Conservation (phyloP, 192 early-diverging fungal genomes). For the Backusella australiensis region DNA sequence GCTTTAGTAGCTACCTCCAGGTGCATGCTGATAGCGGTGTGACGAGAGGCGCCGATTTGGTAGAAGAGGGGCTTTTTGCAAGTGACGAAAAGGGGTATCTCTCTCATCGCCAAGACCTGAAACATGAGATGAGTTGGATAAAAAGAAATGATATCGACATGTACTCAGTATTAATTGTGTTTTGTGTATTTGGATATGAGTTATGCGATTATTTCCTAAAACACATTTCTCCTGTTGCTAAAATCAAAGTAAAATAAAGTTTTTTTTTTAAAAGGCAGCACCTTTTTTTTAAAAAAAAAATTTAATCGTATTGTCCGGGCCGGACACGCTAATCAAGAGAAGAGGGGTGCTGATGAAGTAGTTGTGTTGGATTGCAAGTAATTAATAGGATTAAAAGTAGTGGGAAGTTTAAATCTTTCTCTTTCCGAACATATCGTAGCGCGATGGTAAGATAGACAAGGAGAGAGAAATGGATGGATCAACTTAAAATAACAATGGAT, state of each 20-base stretch:
- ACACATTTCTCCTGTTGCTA: not conserved
- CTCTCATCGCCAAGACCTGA: constrained; percentile 9
- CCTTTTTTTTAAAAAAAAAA: no score
- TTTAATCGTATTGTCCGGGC: not conserved
- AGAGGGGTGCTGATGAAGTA: no score
- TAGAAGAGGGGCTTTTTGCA: constrained; percentile 21
- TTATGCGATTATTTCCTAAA: not conserved
- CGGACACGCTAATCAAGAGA: not conserved
- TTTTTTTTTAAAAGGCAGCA: no score
- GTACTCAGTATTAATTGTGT: not conserved
- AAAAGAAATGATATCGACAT: constrained; percentile 21
- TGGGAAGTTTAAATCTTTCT: constrained; percentile 4
- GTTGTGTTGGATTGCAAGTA: not conserved
- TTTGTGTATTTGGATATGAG: not conserved
- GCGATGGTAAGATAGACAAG: constrained; percentile 8
- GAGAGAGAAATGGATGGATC: not conserved
- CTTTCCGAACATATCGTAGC: constrained; percentile 20
- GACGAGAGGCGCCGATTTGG: constrained; percentile 12
- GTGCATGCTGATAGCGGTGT: constrained; percentile 1
- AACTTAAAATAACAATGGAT: not conserved
- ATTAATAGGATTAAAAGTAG: not conserved
- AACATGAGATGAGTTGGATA: constrained; percentile 13
- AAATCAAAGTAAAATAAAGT: not conserved
- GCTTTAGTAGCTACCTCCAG: constrained; percentile 2
- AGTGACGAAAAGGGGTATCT: not conserved